Base-by-base conservation (phyloP, 2,329 filamentous ascomycete genomes). In the Alternaria sp. region DNA sequence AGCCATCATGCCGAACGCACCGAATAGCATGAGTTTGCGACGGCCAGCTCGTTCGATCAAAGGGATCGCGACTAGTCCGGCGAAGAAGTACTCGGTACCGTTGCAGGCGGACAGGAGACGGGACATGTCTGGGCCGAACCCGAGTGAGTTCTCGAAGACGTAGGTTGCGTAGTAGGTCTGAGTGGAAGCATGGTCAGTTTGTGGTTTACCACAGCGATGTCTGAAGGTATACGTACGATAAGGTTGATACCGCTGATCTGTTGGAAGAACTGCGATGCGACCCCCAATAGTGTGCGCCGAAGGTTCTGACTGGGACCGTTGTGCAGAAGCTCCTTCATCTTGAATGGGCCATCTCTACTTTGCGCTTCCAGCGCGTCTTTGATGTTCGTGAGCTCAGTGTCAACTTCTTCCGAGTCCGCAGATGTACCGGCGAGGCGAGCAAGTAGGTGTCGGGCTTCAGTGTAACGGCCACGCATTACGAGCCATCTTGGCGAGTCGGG, bases 191-290 rank as follows among this genome's bases (percentile, higher is more conserved):
- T 4, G 20, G n/a, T 56, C 4, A 37, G 18, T 23, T 15, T n/a
- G 9, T 6, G 14, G 21, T 53, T 15, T 15, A 18, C 21, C 5
- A 11, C n/a, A 10, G 4, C 14, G 2, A 12, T 21, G 6, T n/a
- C 12, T 28, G 1, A 3, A 20, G 20, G 5, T 10, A 3, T 25
- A 58, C 61, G n/a, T 47, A 62, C 64, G 14, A 74, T 71, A 3
- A 75, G 44, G 9, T 66, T 69, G 47, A 68, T 67, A 8, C 80
- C 80, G 30, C 66, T 70, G 12, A 81, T 71, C 56, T 82, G 80
- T 51, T 85, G 82, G 77, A 85, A 84, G 54, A 84, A 84, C 53
- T 84, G 82, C 2, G 79, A 80, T 3, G 82, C 80, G 6, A 82
- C 77, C 25, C 82, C 81, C 0, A 84, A 74, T 41, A 84, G 65